Conservation (phyloP, 2,329 filamentous ascomycete genomes). For the Polychaeton citri region DNA sequence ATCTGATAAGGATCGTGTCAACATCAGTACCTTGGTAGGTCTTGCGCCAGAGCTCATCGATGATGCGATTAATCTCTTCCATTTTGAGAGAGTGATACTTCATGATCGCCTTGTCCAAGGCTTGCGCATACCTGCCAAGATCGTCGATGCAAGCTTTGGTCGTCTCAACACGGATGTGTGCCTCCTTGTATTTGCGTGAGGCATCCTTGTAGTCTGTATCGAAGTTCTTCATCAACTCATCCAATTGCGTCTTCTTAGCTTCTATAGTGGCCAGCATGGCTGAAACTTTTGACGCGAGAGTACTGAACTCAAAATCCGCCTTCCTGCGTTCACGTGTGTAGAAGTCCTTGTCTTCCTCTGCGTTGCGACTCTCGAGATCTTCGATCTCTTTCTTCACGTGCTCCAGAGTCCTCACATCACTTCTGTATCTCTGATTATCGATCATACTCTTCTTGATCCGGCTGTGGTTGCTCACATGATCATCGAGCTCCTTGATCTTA, state of each 20-base stretch:
- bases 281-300: slow-evolving; percentile 58
- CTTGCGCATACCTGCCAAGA: slow-evolving; percentile 64
- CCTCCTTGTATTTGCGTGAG: slow-evolving; percentile 65
- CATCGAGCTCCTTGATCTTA: slow-evolving; percentile 63
- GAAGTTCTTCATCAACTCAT: slow-evolving; percentile 62
- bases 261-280: slow-evolving; percentile 66
- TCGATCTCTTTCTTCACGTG: slow-evolving; percentile 55
- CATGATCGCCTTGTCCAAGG: slow-evolving; percentile 94
- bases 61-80: slow-evolving; percentile 93
- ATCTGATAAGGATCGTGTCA: slow-evolving; percentile 89
- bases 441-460: slow-evolving; percentile 73
- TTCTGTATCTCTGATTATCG: slow-evolving; percentile 79
- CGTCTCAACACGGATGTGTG: slow-evolving; percentile 78
- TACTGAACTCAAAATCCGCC: slow-evolving; percentile 55
- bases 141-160: slow-evolving; percentile 91
- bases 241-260: slow-evolving; percentile 70
- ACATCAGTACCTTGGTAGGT: slow-evolving; percentile 97
- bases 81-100: slow-evolving; percentile 93
- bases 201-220: slow-evolving; percentile 78
- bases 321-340: slow-evolving; percentile 56
- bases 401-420: slow-evolving; percentile 56
- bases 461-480: slow-evolving; percentile 65
- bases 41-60: slow-evolving; percentile 90
- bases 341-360: slow-evolving; percentile 66
- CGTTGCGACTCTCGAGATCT: slow-evolving; percentile 64